Evolutionary conservation across 768 basidiomycete species (phyloP).

Genomic region (Termitomyces sp.): DNA sequence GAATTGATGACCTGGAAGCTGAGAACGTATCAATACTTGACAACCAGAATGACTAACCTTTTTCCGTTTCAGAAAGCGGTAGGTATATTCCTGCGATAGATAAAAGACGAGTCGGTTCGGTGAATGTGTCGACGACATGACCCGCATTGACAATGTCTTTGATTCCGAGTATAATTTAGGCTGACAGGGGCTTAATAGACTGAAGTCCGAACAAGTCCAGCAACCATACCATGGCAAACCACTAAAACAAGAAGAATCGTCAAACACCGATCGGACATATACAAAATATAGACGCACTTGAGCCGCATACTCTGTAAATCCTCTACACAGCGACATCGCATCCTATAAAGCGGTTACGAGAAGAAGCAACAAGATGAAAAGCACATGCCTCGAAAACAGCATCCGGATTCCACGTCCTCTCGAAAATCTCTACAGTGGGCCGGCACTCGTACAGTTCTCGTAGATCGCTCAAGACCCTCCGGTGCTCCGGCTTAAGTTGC

Average conservation of each 20-base stretch:
- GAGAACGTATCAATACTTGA: not conserved
- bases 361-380: not conserved
- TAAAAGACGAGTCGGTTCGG: slow-evolving; percentile 59
- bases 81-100: slow-evolving; percentile 57
- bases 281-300: slow-evolving; percentile 34
- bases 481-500: slow-evolving; percentile 34
- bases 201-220: not conserved
- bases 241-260: slow-evolving; percentile 22
- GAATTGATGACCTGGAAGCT: slow-evolving; percentile 47
- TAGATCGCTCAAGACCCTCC: slow-evolving; percentile 49
- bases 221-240: slow-evolving; percentile 46
- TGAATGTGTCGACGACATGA: slow-evolving; percentile 51
- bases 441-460: slow-evolving; percentile 50
- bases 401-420: slow-evolving; percentile 46
- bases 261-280: not conserved
- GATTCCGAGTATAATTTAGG: slow-evolving; percentile 49
- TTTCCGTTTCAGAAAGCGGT: slow-evolving; percentile 43
- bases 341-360: slow-evolving; percentile 27
- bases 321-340: slow-evolving; percentile 42
- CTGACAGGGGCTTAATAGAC: slow-evolving; percentile 24
- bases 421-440: slow-evolving; percentile 47
- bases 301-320: slow-evolving; percentile 45
- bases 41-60: slow-evolving; percentile 28
- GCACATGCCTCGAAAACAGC: slow-evolving; percentile 47
- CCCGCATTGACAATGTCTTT: slow-evolving; percentile 40